A percentile compares a stretch with the other conserved stretches of the same genome.
Conservation (phyloP, 2,329 filamentous ascomycete genomes). For the Cytospora mali region DNA sequence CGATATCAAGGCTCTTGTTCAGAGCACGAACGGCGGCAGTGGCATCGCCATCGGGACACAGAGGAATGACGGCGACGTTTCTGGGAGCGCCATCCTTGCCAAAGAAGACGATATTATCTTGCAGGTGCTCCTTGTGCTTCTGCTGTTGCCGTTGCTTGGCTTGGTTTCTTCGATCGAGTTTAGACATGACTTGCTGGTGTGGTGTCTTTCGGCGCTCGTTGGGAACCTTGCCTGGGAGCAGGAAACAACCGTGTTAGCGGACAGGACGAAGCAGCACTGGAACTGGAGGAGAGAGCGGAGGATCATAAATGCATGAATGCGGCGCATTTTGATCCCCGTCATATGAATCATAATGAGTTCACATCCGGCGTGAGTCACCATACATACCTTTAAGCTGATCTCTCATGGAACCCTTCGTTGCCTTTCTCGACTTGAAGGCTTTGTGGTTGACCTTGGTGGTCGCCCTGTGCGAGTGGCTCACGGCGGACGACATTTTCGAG, state of each 20-base stretch:
- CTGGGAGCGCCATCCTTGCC: constrained; percentile 85
- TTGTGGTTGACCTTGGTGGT: constrained; percentile 91
- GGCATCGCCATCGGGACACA: constrained; percentile 74
- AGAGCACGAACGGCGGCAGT: constrained; percentile 68
- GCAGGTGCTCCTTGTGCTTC: constrained; percentile 82
- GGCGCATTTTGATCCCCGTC: not conserved
- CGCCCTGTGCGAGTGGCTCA: constrained; percentile 82
- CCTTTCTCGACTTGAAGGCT: constrained; percentile 87
- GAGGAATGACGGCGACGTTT: constrained; percentile 83
- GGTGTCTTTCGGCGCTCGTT: constrained; percentile 82
- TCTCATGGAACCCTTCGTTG: constrained; percentile 84
- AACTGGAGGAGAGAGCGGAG: not conserved
- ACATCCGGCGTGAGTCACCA: constrained; percentile 18
- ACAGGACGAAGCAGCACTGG: not conserved
- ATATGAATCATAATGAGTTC: not conserved
- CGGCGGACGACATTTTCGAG: constrained; percentile 71
- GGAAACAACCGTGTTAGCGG: constrained; percentile 5
- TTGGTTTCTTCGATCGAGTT: constrained; percentile 92
- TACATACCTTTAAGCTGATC: constrained; percentile 81
- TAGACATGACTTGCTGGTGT: constrained; percentile 96
- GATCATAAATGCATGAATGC: constrained; percentile 2
- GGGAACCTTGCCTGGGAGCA: constrained; percentile 70
- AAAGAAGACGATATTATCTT: constrained; percentile 79
- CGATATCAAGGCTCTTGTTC: constrained; percentile 79
- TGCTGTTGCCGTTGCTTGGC: constrained; percentile 84